Base-by-base conservation (phyloP, 176 grass and related monocot genomes). In the Eragrostis curvula region DNA sequence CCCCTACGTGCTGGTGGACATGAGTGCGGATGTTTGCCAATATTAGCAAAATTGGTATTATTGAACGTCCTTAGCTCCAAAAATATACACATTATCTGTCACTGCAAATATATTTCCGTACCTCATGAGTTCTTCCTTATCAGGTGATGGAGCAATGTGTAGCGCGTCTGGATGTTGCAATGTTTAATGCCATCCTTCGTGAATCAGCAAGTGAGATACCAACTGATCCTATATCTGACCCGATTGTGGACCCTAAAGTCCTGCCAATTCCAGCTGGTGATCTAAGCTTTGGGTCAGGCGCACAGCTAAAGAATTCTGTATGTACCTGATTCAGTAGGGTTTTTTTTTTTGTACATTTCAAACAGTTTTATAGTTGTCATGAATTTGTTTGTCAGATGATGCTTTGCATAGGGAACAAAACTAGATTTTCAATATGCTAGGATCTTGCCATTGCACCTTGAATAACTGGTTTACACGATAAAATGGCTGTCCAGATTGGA, bases 121-220 rank as follows among this genome's bases (percentile, higher is more conserved):
- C 66, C 40, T 73, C 41, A 78, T 44, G 27, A 47, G 29, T 75
- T 73, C 49, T 78, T 13, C 30, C 46, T 84, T 82, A 84, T 88
- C 82, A 99, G 97, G 93, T 99, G 70, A 99, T 94, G 93, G 93
- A 94, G 75, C 97, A 99, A 74, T 99, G 97, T 77, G 84, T 94
- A 79, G 81, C 85, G 21, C 83, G 93, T 72, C 83, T 96, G 74
- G 97, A 99, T 89, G 89, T 99, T 74, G 93, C 91, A 71, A 96
- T 96, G 89, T 99, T 99, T 63, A 99, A 99, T 92, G 93, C 93
- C 70, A 99, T 99, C 85, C 86, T 99, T 72, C 93, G 97, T 62
- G 97, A 96, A 89, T 92, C 93, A 70, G 87, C 85, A 60, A 55
- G 27, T 32, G 89, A 99, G 87, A 84, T 89, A 85, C 97, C 93